phyloP scores from a whole-genome alignment of 1,284 basidiomycete genomes.

The Cryptococcus wingfieldii region DNA sequence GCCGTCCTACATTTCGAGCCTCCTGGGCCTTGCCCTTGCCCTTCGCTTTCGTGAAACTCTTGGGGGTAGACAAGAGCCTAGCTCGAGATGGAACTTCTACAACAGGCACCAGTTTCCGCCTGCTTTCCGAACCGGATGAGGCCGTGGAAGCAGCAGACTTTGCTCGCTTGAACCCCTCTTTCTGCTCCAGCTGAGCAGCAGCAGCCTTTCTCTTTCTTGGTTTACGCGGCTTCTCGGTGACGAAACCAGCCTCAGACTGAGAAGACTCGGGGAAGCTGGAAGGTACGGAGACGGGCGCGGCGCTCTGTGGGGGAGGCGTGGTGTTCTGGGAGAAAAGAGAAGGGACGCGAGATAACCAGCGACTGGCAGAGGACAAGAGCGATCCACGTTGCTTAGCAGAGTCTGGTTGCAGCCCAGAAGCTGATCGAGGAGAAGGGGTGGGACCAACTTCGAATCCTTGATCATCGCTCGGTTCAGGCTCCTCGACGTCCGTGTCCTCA shows the following conservation, averaged over 20 bases:
- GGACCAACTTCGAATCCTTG: neutral
- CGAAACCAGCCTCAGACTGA: neutral
- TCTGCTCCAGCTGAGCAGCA: neutral
- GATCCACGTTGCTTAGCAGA: conserved; percentile 4
- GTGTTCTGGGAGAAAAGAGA: conserved; percentile 11
- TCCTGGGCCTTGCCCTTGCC: neutral
- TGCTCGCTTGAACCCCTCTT: neutral
- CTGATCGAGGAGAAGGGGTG: neutral
- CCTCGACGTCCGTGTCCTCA: neutral
- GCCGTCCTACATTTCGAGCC: neutral
- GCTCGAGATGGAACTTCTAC: conserved; percentile 2
- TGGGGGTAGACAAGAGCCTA: neutral
- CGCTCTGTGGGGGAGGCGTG: neutral
- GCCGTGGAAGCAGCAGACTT: conserved; percentile 1
- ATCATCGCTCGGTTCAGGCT: neutral
- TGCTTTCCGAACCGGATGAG: neutral
- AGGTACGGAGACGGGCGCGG: neutral
- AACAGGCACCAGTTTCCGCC: conserved; percentile 1
- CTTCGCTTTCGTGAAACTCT: neutral
- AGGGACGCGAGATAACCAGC: conserved; percentile 26
- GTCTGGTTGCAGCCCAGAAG: neutral
- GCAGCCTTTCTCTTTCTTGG: neutral
- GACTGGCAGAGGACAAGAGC: conserved; percentile 22
- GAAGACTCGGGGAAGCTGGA: neutral
- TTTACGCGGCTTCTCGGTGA: neutral